Evolutionary conservation across 2,329 filamentous ascomycete species (phyloP).

Genomic region (Bertia moriformis): DNA sequence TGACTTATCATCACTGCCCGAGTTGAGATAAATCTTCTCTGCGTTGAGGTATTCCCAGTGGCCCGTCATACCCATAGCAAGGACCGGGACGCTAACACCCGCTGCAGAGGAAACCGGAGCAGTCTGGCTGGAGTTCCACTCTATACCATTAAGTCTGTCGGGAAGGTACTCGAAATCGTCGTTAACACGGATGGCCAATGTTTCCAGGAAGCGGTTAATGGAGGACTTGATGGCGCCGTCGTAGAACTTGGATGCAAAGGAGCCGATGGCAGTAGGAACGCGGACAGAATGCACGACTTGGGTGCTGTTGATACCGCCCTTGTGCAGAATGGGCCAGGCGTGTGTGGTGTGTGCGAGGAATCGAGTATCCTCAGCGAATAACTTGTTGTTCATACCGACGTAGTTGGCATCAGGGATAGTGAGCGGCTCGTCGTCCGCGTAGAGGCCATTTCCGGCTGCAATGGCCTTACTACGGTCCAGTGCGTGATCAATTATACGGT

Average conservation of each 20-base stretch:
- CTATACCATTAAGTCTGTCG: constrained; percentile 5
- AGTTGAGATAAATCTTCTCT: no score
- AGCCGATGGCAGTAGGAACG: constrained; percentile 1
- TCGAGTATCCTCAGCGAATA: constrained; percentile 7
- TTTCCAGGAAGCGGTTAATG: constrained; percentile 2
- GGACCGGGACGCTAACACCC: constrained; percentile 7
- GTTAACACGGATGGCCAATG: constrained; percentile 1
- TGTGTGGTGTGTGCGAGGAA: constrained; percentile 7
- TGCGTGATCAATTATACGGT: constrained; percentile 4
- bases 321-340: constrained; percentile 8
- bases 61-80: no score
- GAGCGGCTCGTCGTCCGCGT: constrained; percentile 7
- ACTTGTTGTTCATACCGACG: constrained; percentile 7
- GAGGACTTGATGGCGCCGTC: constrained; percentile 2
- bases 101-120: constrained; percentile 4
- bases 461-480: constrained; percentile 4
- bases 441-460: constrained; percentile 4
- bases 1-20: no score
- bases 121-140: constrained; percentile 7
- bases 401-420: constrained; percentile 6
- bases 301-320: constrained; percentile 6
- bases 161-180: constrained; percentile 3
- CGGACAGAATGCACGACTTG: constrained; percentile 7
- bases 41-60: no score
- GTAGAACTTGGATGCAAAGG: background rate